Percentiles rank a stretch among this genome's conserved stretches.
Conservation (phyloP, 108 stramenopile genomes). For the Cylindrotheca fusiformis region DNA sequence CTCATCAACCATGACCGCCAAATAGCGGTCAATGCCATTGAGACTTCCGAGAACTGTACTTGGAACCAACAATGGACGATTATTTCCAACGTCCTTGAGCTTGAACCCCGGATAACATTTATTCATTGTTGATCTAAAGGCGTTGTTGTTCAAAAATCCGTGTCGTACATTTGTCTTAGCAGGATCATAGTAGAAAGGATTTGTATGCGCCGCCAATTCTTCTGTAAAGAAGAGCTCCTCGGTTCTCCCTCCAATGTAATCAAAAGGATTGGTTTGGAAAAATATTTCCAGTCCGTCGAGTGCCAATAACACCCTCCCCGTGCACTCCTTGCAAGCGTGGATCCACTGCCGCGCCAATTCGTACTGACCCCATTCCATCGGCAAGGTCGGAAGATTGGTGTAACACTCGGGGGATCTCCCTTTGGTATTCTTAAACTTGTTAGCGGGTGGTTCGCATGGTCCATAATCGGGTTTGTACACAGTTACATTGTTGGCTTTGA, state of each 20-base stretch:
- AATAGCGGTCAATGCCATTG: constrained; percentile 42
- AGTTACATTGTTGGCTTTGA: background rate
- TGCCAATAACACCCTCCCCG: constrained; percentile 47
- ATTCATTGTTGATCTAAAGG: background rate
- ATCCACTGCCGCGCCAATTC: constrained; percentile 43
- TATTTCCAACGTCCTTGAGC: background rate
- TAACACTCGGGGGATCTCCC: constrained; percentile 1
- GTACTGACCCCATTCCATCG: constrained; percentile 44
- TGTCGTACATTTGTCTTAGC: background rate
- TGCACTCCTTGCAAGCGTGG: constrained; percentile 41
- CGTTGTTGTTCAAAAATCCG: background rate
- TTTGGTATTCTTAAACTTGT: background rate
- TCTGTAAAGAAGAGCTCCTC: constrained; percentile 39
- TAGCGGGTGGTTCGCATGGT: background rate
- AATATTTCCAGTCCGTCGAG: constrained; percentile 39
- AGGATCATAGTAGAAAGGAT: constrained; percentile 36
- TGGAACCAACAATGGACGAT: constrained; percentile 33
- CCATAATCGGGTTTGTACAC: background rate
- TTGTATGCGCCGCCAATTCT: constrained; percentile 33
- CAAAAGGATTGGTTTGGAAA: constrained; percentile 36
- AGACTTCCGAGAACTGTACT: constrained; percentile 48
- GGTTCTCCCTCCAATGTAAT: constrained; percentile 24
- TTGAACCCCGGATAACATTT: background rate
- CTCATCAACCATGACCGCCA: constrained; percentile 44
- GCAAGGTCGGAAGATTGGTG: constrained; percentile 8